Percentiles rank a stretch among this genome's conserved stretches.
Evolutionary conservation across 345 rosid genomes (phyloP).

Genomic region (Rhizophora mangle): DNA sequence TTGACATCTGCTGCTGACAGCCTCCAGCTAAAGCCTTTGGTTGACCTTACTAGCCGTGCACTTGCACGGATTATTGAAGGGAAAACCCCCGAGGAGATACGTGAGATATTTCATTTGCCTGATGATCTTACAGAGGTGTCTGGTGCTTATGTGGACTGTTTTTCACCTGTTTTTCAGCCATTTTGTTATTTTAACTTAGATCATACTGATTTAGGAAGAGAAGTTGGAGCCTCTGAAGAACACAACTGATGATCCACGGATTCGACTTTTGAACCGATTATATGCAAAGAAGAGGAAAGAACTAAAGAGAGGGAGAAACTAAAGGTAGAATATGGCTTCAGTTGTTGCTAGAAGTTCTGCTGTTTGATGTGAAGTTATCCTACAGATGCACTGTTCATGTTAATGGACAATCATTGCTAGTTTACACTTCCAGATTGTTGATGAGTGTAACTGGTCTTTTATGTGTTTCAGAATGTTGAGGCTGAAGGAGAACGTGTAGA

Average conservation of each 20-base stretch:
- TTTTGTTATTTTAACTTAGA: conserved; percentile 3
- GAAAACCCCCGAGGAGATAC: conserved; percentile 83
- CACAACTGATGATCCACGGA: conserved; percentile 77
- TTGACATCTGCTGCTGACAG: conserved; percentile 93
- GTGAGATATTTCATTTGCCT: conserved; percentile 91
- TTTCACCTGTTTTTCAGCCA: neutral
- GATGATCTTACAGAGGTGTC: conserved; percentile 93
- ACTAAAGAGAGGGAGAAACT: conserved; percentile 67
- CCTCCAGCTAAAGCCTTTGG: conserved; percentile 85
- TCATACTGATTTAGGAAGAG: conserved; percentile 58
- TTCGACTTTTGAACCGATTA: conserved; percentile 73
- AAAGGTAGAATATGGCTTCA: conserved; percentile 45
- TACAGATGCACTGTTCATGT: neutral
- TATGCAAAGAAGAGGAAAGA: conserved; percentile 87
- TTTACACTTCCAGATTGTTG: neutral
- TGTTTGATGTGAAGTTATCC: neutral
- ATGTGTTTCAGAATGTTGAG: conserved; percentile 51
- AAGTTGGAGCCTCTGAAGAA: conserved; percentile 86
- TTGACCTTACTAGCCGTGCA: conserved; percentile 85
- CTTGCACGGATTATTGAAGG: conserved; percentile 88
- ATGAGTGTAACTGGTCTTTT: neutral
- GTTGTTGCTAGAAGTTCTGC: neutral
- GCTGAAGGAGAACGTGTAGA: conserved; percentile 67
- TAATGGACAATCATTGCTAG: neutral
- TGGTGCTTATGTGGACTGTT: conserved; percentile 18